Evolutionary conservation across 2,329 filamentous ascomycete species (phyloP).

Genomic region (Apiospora pterosperma): DNA sequence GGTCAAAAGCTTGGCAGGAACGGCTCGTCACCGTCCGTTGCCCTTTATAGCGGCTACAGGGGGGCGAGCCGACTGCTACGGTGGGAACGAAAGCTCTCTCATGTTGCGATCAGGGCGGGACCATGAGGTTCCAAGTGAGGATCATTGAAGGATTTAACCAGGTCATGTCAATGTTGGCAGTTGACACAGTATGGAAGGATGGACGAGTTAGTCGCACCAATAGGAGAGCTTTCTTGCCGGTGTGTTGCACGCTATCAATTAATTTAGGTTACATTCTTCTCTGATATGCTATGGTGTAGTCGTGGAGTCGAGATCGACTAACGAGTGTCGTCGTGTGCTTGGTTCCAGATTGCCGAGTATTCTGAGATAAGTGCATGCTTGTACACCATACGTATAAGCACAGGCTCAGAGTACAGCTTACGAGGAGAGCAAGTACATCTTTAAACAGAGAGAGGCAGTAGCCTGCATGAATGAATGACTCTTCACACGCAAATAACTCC

Average conservation of each 20-base stretch:
- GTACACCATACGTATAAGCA: neutral
- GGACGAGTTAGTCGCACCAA: neutral
- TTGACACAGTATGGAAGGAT: neutral
- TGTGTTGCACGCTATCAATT: neutral
- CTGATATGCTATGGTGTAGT: neutral
- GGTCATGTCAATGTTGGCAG: neutral
- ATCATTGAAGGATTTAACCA: neutral
- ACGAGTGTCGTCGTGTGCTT: neutral
- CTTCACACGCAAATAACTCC: neutral
- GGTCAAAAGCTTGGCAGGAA: neutral
- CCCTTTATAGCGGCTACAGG: neutral
- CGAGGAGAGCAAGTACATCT: neutral
- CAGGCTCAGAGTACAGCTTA: neutral
- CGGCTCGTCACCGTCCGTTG: neutral
- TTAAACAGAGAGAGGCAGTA: no score
- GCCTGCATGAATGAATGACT: neutral
- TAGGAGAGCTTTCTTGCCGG: neutral
- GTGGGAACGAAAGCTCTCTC: neutral
- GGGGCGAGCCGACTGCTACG: neutral
- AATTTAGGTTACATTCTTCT: neutral
- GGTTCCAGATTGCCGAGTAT: neutral
- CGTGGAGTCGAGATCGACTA: neutral
- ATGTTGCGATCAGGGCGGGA: neutral
- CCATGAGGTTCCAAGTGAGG: no score
- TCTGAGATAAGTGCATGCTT: neutral